Percentiles rank a stretch among this genome's conserved stretches.
These are phyloP conservation scores for Venturia effusa DNA, from an alignment of 2,329 filamentous ascomycete species.

Conservation along the genomic window DNA sequence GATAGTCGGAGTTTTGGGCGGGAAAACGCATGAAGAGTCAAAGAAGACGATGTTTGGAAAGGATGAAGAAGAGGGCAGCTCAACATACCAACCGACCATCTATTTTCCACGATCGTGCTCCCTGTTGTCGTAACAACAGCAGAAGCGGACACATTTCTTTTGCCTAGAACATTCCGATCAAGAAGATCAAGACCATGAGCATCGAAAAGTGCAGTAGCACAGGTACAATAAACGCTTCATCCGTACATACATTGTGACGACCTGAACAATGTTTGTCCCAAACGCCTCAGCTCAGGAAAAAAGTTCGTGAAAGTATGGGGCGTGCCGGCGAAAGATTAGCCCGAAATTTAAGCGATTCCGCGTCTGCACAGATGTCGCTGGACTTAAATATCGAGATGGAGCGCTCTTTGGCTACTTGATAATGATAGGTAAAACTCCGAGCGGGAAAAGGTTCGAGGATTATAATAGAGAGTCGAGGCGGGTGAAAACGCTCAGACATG, in stretches of 20 bases:
- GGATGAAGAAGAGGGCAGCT: background rate
- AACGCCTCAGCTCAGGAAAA: slow-evolving; percentile 1
- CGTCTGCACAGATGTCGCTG: background rate
- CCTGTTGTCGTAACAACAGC: background rate
- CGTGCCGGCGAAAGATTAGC: background rate
- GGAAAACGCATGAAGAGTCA: background rate
- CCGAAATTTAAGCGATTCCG: background rate
- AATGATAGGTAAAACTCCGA: background rate
- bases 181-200: background rate
- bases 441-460: background rate
- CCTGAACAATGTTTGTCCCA: background rate
- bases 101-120: background rate
- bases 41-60: background rate
- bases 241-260: slow-evolving; percentile 1
- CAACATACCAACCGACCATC: background rate
- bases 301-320: background rate
- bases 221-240: slow-evolving; percentile 1
- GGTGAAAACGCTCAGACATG: slow-evolving; percentile 94
- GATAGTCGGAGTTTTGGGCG: background rate
- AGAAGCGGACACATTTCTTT: background rate
- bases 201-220: background rate
- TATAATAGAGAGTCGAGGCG: slow-evolving; percentile 89
- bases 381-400: background rate
- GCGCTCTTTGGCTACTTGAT: background rate
- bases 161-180: background rate